Evolutionary conservation across 2,329 filamentous ascomycete species (phyloP).

Genomic region (Fusarium sp.): DNA sequence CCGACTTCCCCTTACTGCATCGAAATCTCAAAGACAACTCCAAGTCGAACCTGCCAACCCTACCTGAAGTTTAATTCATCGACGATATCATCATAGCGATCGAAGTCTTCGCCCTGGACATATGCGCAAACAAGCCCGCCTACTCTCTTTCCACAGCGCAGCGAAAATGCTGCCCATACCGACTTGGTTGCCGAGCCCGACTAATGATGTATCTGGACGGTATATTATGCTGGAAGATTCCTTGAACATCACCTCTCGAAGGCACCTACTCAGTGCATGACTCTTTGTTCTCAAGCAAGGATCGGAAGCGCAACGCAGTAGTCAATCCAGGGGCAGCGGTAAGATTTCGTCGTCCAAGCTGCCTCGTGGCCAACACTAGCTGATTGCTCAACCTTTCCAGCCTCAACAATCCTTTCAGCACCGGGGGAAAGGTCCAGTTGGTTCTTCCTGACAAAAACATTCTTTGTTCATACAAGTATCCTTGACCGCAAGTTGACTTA

Average conservation of each 20-base stretch:
- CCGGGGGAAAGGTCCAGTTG: not conserved
- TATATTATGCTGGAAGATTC: no score
- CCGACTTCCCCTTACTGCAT: rapidly evolving
- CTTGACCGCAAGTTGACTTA: not conserved
- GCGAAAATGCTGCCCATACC: not conserved
- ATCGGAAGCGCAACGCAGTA: not conserved
- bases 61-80: rapidly evolving
- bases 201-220: no score
- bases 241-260: not conserved
- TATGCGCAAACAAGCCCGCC: no score
- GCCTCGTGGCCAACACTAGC: not conserved
- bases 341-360: no score
- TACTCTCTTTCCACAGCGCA: no score
- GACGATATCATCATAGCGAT: rapidly evolving
- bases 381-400: not conserved
- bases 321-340: no score
- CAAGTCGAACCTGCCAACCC: not conserved
- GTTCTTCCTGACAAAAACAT: no score
- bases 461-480: no score
- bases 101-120: not conserved
- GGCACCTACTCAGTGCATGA: rapidly evolving
- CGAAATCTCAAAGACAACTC: not conserved
- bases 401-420: no score
- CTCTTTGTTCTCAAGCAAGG: rapidly evolving
- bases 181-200: not conserved